Evolutionary conservation across 495 filamentous ascomycete species (phyloP), one percentile per base, ranked within the genome.

Genomic region (Tuber borchii): DNA sequence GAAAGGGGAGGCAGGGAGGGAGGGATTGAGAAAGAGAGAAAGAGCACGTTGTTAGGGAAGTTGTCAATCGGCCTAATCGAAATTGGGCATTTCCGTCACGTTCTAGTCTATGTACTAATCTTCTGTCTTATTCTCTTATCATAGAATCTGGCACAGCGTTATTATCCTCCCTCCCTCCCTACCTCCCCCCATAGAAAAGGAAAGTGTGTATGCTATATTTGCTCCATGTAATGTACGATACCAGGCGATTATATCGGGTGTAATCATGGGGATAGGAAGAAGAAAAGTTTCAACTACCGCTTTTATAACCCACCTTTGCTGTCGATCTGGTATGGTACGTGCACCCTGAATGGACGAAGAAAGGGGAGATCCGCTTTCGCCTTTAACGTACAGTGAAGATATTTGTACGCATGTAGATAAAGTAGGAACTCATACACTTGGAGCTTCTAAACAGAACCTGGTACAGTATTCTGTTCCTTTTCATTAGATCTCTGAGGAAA

Each of bases 211-310:
- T 56, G 43, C 72, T 31, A 71, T 83, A 81, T 82, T 76, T 84
- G 79, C 76, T 84, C 75, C 74, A 79, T 75, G 76, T 84, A 79
- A 39, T 74, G 77, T 31, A 84, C 81, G 74, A 83, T 83, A 74
- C 80, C 81, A 76, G 84, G 84, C 48, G 83, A 77, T 74, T 81
- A 83, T 51, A 83, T 77, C 76, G 75, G 75, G 72, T 74, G 73
- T 71, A 40, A 80, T 80, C 71, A 79, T 71, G 73, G 70, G 73
- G 34, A 65, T 74, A 71, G 45, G 70, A 51, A 71, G 65, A 61
- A 20, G 43, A 74, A 71, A 46, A 56, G 73, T 73, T 76, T 74
- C 78, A 71, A 76, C 71, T 80, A 71, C 56, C 56, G 26, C 56
- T 61, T 10, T 26, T 46, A 7, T 22, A 48, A 48, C 45, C 45